These are phyloP conservation scores for Gracilaria gracilis DNA, from an alignment of 23 red algal species.

Conservation along the genomic window DNA sequence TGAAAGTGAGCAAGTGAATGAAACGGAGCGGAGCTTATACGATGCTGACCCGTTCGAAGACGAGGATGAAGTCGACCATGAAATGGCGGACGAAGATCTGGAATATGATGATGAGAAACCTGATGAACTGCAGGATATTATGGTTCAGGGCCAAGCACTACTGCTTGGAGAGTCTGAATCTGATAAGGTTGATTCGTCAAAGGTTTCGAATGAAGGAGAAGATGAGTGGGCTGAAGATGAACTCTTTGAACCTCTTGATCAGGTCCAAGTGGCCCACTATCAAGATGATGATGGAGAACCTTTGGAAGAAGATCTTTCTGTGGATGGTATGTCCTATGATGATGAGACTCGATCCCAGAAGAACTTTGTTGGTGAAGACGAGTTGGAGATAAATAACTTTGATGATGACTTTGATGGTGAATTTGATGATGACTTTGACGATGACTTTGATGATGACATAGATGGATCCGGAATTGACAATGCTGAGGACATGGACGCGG, in stretches of 20 bases:
- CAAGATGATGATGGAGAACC: not conserved
- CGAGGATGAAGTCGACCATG: not conserved
- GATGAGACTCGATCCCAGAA: not conserved
- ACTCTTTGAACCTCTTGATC: constrained; percentile 25
- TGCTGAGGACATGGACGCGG: not conserved
- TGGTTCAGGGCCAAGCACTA: constrained; percentile 16
- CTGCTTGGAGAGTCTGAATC: constrained; percentile 6
- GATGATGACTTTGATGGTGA: not conserved
- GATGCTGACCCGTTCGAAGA: not conserved
- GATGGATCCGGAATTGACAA: not conserved
- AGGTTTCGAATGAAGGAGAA: not conserved
- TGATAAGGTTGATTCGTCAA: not conserved
- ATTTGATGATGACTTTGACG: not conserved
- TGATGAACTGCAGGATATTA: not conserved
- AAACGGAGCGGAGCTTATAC: not conserved
- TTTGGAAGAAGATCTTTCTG: not conserved
- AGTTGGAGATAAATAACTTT: not conserved
- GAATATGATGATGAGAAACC: not conserved
- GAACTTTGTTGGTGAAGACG: not conserved
- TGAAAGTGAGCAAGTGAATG: constrained; percentile 18
- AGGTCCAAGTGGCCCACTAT: not conserved
- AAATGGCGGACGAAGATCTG: constrained; percentile 10
- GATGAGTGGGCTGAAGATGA: constrained; percentile 17
- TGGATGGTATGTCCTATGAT: constrained; percentile 20
- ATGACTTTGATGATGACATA: not conserved